A percentile compares a stretch with the other conserved stretches of the same genome.
Conservation (phyloP, 2,329 filamentous ascomycete genomes). For the Waltergamsia citrina region DNA sequence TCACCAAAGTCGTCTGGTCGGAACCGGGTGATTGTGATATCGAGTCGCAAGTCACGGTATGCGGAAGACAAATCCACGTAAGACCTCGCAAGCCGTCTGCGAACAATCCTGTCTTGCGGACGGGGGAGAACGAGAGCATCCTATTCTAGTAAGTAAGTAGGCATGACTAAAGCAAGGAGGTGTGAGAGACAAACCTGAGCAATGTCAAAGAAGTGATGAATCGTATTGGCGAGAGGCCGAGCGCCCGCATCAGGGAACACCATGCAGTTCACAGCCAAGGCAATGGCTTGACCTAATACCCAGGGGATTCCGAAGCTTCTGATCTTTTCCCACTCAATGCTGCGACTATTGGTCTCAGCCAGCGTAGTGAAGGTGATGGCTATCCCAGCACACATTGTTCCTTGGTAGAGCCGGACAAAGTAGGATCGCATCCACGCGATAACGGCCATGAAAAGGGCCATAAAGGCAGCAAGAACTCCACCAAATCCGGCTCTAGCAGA, state of each 20-base stretch:
- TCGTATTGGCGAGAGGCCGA: constrained; percentile 34
- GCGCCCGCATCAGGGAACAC: constrained; percentile 48
- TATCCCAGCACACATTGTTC: constrained; percentile 44
- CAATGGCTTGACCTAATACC: constrained; percentile 43
- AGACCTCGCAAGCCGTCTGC: constrained; percentile 35
- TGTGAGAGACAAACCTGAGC: constrained; percentile 34
- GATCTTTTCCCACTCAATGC: constrained; percentile 39
- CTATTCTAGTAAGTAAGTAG: constrained; percentile 7
- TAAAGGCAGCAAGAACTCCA: constrained; percentile 44
- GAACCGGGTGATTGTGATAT: constrained; percentile 46
- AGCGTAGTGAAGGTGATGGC: constrained; percentile 44
- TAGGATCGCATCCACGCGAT: constrained; percentile 45
- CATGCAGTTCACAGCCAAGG: constrained; percentile 34
- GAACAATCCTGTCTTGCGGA: constrained; percentile 17
- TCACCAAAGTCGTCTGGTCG: constrained; percentile 36
- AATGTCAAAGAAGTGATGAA: constrained; percentile 35
- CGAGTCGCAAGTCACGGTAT: constrained; percentile 45
- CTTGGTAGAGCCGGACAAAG: constrained; percentile 46
- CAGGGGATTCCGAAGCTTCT: constrained; percentile 45
- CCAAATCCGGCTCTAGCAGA: constrained; percentile 38
- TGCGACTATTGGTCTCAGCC: constrained; percentile 31
- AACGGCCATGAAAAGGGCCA: constrained; percentile 40
- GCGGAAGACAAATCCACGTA: constrained; percentile 48
- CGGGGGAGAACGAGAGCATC: constrained; percentile 21
- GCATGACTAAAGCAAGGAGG: too few species aligned